Percentiles rank a stretch among this genome's conserved stretches.
phyloP scores from a whole-genome alignment of 192 early-diverging fungal genomes.

The Spizellomyces sp. region DNA sequence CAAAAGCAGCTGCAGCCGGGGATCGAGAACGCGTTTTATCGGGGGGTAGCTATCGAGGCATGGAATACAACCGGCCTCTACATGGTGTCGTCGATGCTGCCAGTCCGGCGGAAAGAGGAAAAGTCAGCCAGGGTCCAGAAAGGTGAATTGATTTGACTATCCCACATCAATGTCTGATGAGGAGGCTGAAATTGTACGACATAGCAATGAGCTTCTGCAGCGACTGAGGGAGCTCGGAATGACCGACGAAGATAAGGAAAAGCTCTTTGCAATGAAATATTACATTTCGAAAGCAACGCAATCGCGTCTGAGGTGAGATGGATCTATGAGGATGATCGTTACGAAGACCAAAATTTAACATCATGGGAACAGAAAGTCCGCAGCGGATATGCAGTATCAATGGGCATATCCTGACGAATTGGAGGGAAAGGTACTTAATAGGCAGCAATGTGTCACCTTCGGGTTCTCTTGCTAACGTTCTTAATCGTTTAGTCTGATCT shows the following conservation, averaged over 20 bases:
- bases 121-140: too few species aligned
- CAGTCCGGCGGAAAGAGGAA: too few species aligned
- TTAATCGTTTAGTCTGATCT: too few species aligned
- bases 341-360: background rate
- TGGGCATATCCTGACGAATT: constrained; percentile 20
- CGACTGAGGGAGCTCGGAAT: constrained; percentile 68
- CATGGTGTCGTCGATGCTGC: too few species aligned
- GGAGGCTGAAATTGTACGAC: too few species aligned
- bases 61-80: too few species aligned
- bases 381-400: constrained; percentile 8
- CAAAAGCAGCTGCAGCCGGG: constrained; percentile 18
- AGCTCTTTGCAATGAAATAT: constrained; percentile 70
- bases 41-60: background rate
- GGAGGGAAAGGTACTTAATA: background rate
- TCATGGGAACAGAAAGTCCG: background rate
- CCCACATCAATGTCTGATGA: too few species aligned
- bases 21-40: constrained; percentile 15
- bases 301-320: constrained; percentile 36
- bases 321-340: background rate
- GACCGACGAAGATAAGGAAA: constrained; percentile 75
- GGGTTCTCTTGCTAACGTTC: too few species aligned
- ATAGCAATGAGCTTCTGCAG: constrained; percentile 34
- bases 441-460: background rate
- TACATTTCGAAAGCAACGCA: constrained; percentile 76
- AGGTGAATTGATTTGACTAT: too few species aligned